These are phyloP conservation scores for Polygonum maritimum DNA, from an alignment of 148 eudicot species.

Conservation along the genomic window DNA sequence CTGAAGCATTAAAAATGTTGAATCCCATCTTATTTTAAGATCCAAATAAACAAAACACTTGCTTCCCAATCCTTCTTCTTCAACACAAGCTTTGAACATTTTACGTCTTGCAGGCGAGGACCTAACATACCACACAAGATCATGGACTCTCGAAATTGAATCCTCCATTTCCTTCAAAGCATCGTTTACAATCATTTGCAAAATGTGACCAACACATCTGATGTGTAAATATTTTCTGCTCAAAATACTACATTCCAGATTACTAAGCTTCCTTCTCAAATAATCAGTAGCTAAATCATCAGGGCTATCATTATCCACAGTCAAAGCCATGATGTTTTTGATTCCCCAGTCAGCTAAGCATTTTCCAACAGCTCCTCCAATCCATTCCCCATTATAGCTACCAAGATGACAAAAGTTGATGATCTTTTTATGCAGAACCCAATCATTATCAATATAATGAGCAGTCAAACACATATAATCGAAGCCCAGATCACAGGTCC, in stretches of 20 bases:
- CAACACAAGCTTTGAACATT: slow-evolving; percentile 6
- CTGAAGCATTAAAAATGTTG: not conserved
- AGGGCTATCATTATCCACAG: slow-evolving; percentile 8
- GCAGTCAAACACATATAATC: not conserved
- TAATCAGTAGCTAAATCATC: not conserved
- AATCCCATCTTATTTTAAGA: not conserved
- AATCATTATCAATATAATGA: slow-evolving; percentile 9
- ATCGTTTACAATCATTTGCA: not conserved
- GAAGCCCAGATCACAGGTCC: not conserved
- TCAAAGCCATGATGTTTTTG: slow-evolving; percentile 7
- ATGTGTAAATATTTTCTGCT: not conserved
- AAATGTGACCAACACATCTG: not conserved
- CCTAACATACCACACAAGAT: not conserved
- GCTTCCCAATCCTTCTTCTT: not conserved
- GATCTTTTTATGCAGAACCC: slow-evolving; percentile 2
- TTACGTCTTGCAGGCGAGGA: not conserved
- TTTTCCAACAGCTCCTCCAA: slow-evolving; percentile 9
- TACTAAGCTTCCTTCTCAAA: slow-evolving; percentile 7
- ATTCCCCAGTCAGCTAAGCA: slow-evolving; percentile 11
- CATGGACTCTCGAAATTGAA: not conserved
- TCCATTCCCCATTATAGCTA: not conserved
- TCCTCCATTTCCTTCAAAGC: slow-evolving; percentile 1
- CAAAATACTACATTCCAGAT: not conserved
- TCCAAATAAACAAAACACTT: not conserved
- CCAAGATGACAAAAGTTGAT: not conserved